A percentile compares a stretch with the other conserved stretches of the same genome.
These are phyloP conservation scores for Didymella keratinophila DNA, from an alignment of 2,329 filamentous ascomycete species.

Conservation along the genomic window DNA sequence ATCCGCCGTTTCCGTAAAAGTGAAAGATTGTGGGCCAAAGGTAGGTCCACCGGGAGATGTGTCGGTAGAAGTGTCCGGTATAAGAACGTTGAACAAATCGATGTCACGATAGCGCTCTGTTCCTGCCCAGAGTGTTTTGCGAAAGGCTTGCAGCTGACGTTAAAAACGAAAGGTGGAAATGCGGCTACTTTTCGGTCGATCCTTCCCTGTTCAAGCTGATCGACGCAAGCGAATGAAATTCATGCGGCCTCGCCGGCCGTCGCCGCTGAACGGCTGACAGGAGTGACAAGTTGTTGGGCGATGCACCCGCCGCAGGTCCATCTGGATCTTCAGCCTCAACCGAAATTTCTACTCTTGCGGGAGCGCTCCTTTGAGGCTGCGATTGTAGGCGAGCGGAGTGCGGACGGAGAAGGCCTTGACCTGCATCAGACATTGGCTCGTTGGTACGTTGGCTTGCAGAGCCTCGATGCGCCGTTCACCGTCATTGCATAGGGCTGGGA, in stretches of 20 bases:
- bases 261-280: constrained; percentile 6
- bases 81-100: constrained; percentile 17
- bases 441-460: background rate
- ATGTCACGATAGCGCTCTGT: constrained; percentile 15
- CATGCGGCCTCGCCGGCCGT: constrained; percentile 2
- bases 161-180: constrained; percentile 40
- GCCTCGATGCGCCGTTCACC: constrained; percentile 1
- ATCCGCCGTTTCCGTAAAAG: constrained; percentile 13
- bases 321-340: constrained; percentile 19
- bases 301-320: constrained; percentile 3
- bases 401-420: background rate
- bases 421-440: constrained; percentile 5
- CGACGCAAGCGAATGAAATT: constrained; percentile 9
- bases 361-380: constrained; percentile 4
- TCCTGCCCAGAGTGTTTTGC: constrained; percentile 25
- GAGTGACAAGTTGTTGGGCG: constrained; percentile 18
- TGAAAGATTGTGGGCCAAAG: constrained; percentile 14
- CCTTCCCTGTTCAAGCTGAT: constrained; percentile 15
- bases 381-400: background rate
- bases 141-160: constrained; percentile 36
- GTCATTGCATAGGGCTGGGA: background rate
- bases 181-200: constrained; percentile 36
- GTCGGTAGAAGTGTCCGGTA: constrained; percentile 18
- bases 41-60: constrained; percentile 18
- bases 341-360: constrained; percentile 3